Percentiles rank a stretch among this genome's conserved stretches.
Conservation (phyloP, 2,329 filamentous ascomycete species). For the Fusarium verrucosum region DNA sequence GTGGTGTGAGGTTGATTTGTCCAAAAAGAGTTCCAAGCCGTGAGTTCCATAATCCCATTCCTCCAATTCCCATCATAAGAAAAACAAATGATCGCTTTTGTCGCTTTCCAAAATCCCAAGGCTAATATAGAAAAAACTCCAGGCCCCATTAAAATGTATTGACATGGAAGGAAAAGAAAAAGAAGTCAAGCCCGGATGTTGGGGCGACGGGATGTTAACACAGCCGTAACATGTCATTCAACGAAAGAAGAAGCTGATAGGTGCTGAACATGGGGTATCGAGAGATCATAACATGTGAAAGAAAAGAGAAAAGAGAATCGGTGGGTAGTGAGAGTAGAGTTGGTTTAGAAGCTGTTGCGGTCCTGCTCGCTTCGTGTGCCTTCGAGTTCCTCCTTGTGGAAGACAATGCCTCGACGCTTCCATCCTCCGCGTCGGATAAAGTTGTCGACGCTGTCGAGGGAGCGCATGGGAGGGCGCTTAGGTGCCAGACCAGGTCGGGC, state of each 20-base stretch:
- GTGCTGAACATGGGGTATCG: conserved; percentile 38
- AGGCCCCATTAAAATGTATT: conserved; percentile 12
- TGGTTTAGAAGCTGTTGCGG: conserved; percentile 40
- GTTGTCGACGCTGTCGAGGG: conserved; percentile 53
- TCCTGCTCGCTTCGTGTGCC: conserved; percentile 23
- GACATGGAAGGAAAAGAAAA: conserved; percentile 11
- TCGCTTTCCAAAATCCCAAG: conserved; percentile 29
- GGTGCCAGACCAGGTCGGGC: conserved; percentile 36
- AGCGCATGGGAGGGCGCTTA: conserved; percentile 51
- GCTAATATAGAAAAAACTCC: conserved; percentile 28
- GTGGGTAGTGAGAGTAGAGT: background rate
- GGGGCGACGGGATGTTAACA: conserved; percentile 9
- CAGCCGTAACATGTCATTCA: conserved; percentile 22
- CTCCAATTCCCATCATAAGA: conserved; percentile 9
- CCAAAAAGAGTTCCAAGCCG: conserved; percentile 12
- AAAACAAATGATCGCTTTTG: conserved; percentile 29
- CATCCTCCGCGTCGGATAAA: conserved; percentile 56
- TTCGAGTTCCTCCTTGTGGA: conserved; percentile 50
- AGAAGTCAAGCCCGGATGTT: conserved; percentile 17
- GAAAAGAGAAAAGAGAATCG: conserved; percentile 1
- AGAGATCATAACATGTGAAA: conserved; percentile 34
- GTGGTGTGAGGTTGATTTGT: conserved; percentile 8
- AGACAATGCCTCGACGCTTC: conserved; percentile 56
- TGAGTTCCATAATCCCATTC: conserved; percentile 28
- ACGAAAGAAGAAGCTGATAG: conserved; percentile 27